A percentile compares a stretch with the other conserved stretches of the same genome.
Evolutionary conservation across 768 basidiomycete genomes (phyloP).

Genomic region (Trichaptum fuscoviolaceum): DNA sequence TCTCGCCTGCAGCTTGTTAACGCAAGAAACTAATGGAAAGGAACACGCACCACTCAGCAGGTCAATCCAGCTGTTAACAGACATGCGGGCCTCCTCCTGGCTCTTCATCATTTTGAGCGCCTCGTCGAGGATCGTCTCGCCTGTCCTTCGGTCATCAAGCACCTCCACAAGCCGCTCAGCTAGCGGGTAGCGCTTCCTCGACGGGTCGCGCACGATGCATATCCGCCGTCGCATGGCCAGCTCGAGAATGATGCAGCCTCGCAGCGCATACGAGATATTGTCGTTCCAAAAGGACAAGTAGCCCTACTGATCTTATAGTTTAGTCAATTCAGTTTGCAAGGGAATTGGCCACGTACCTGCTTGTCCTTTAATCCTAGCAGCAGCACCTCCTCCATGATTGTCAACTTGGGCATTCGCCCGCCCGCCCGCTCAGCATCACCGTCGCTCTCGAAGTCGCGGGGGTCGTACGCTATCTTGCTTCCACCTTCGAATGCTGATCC

Average conservation of each 20-base stretch:
- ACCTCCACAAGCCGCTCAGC: conserved; percentile 87
- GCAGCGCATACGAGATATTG: conserved; percentile 96
- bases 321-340: neutral
- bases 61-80: conserved; percentile 91
- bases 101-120: conserved; percentile 93
- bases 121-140: conserved; percentile 95
- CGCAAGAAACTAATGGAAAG: neutral
- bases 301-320: conserved; percentile 42
- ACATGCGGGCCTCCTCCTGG: conserved; percentile 54
- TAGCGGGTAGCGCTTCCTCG: conserved; percentile 66
- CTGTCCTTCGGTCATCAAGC: conserved; percentile 87
- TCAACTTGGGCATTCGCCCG: conserved; percentile 77
- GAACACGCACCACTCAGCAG: conserved; percentile 76
- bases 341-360: conserved; percentile 50
- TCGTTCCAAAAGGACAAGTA: conserved; percentile 99
- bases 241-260: conserved; percentile 98
- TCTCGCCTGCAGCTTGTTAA: conserved; percentile 68
- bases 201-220: conserved; percentile 81
- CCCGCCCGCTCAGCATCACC: conserved; percentile 56
- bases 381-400: conserved; percentile 96
- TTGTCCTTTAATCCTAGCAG: conserved; percentile 94
- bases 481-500: conserved; percentile 84
- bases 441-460: conserved; percentile 72
- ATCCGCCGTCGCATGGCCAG: conserved; percentile 93
- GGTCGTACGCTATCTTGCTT: conserved; percentile 89